These are phyloP conservation scores for Prunella vulgaris DNA, from an alignment of 257 asterid species.

Conservation along the genomic window DNA sequence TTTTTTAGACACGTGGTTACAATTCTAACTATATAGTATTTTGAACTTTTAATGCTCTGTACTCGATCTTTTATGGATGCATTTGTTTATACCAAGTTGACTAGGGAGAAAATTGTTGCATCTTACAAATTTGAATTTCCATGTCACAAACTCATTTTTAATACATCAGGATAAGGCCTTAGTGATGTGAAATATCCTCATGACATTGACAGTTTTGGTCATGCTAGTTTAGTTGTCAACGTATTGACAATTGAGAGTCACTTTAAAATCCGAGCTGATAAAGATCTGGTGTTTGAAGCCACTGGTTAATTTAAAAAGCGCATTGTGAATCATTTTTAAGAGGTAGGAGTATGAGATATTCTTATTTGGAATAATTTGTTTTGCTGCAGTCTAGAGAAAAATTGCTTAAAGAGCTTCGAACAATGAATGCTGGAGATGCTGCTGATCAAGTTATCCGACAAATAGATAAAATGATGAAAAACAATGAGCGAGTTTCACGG, in stretches of 20 bases:
- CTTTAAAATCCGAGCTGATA: neutral
- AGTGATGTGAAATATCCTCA: conserved; percentile 1
- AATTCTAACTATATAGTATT: conserved; percentile 1
- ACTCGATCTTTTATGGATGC: neutral
- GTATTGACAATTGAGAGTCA: neutral
- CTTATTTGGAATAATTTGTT: conserved; percentile 19
- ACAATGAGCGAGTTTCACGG: conserved; percentile 73
- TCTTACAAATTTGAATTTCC: neutral
- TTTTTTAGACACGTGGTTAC: neutral
- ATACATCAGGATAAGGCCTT: neutral
- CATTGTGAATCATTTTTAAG: neutral
- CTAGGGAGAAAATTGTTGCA: neutral
- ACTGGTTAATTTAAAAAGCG: neutral
- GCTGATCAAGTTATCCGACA: conserved; percentile 95
- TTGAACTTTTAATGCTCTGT: neutral
- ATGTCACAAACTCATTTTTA: neutral
- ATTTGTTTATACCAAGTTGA: conserved; percentile 4
- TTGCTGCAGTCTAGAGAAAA: conserved; percentile 74
- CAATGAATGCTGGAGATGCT: conserved; percentile 97
- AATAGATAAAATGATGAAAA: conserved; percentile 78
- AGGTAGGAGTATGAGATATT: neutral
- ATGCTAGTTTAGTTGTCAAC: neutral
- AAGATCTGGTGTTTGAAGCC: neutral
- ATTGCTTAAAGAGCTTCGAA: conserved; percentile 73
- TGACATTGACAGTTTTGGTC: neutral